A percentile compares a stretch with the other conserved stretches of the same genome.
phyloP scores from a whole-genome alignment of 148 eudicot species.

The Diospyros lotus region DNA sequence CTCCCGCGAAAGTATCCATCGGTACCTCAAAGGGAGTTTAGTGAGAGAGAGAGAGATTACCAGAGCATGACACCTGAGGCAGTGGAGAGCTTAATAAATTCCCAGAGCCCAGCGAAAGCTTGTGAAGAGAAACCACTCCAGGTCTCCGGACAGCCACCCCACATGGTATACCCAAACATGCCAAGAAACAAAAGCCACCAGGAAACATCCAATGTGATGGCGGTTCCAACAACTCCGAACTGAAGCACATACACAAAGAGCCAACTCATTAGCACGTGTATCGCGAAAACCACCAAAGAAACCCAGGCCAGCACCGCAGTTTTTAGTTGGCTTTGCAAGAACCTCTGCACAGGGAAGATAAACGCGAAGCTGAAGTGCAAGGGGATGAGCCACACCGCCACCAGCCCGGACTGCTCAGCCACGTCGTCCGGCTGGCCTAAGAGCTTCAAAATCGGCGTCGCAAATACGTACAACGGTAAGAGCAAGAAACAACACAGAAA shows the following conservation, averaged over 20 bases:
- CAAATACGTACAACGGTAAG: constrained; percentile 45
- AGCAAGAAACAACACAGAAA: constrained; percentile 56
- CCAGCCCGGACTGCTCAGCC: constrained; percentile 43
- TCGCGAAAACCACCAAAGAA: constrained; percentile 23
- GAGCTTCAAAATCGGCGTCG: constrained; percentile 45
- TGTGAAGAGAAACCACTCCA: constrained; percentile 55
- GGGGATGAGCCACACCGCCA: constrained; percentile 50
- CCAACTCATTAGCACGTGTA: constrained; percentile 38
- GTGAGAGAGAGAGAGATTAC: constrained; percentile 14
- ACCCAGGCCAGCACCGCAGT: constrained; percentile 51
- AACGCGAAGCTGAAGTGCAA: constrained; percentile 67
- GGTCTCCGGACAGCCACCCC: constrained; percentile 57
- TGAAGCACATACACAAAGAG: constrained; percentile 29
- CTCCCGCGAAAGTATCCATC: too few species aligned
- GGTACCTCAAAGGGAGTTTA: too few species aligned
- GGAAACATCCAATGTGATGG: constrained; percentile 37
- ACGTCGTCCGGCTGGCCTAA: constrained; percentile 44
- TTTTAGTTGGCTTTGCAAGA: constrained; percentile 59
- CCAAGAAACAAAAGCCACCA: constrained; percentile 49
- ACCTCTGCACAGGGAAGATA: constrained; percentile 46
- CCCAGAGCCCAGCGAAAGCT: constrained; percentile 59
- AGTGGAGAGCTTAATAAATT: constrained; percentile 55
- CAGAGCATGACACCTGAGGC: constrained; percentile 74
- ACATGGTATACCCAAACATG: constrained; percentile 31
- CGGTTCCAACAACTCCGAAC: constrained; percentile 44